Base-by-base conservation (phyloP, 2,329 filamentous ascomycete species). In the Alternaria angustiovoidea region DNA sequence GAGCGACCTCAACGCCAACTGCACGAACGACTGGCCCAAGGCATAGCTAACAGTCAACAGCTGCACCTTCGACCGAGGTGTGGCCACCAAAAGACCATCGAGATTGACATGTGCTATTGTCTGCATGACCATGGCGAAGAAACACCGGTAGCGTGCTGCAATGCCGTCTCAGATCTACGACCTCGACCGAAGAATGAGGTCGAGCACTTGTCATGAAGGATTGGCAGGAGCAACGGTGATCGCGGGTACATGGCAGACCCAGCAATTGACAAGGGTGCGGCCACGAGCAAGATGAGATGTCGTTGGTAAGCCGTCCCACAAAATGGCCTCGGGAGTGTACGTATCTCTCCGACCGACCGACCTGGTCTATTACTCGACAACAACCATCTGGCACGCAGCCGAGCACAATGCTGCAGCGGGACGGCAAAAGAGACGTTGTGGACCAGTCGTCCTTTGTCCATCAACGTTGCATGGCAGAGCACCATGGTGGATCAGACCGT, bases 311-410 rank as follows among this genome's bases (percentile, higher is more conserved):
- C 59, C 44, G 36, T 44, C 22, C 57, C 28, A 34, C 49, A 39
- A 30, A 26, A 53, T 48, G 47, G 11, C 28, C 28, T 30, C 28
- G 28, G 28, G 28, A 53, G 54, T 49, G 38, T 38, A 38, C 34
- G 16, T 49, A 64, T 68, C 59, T 65, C 64, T 66, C 68, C 64
- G 63, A 70, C 65, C 54, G 60, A 61, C 57, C 59, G 52, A 64
- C 61, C 54, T 55, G 44, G 32, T 47, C 54, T 51, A 36, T 63
- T 57, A 54, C 57, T 63, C 51, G 47, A 59, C 49, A 41, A 54
- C 28, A 28, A 26, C 36, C 46, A 14, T 54, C 43, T 56, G 20
- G 46, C 44, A 41, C 41, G 43, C 60, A 51, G 47, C 53, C 54
- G 51, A 59, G 51, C 48, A 53, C 4, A 54, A 39, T 51, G 43